Conservation (phyloP, 208 protist species). For the Angomonas ambiguus region DNA sequence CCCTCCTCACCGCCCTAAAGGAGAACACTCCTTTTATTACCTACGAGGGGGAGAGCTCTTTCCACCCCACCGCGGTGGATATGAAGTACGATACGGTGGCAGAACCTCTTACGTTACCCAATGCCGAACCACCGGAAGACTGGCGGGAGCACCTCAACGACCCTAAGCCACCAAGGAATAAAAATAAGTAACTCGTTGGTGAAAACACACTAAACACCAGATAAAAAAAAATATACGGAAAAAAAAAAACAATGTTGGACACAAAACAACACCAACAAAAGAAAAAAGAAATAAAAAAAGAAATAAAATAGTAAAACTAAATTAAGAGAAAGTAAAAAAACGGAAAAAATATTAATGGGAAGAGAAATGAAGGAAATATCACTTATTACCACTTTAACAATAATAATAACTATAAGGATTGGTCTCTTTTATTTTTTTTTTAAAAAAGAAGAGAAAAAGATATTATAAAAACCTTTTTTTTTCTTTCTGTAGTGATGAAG, state of each 20-base stretch:
- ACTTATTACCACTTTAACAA: too few species aligned
- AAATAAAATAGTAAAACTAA: neutral
- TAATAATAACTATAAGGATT: too few species aligned
- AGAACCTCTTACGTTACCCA: slow-evolving; percentile 55
- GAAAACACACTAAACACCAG: neutral
- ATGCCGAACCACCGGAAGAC: slow-evolving; percentile 74
- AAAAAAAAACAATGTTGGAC: too few species aligned
- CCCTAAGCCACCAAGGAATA: slow-evolving; percentile 26
- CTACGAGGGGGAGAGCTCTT: slow-evolving; percentile 61
- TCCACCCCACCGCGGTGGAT: slow-evolving; percentile 55
- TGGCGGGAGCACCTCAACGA: slow-evolving; percentile 69
- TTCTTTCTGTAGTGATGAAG: too few species aligned
- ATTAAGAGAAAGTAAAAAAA: neutral
- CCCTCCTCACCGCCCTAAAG: slow-evolving; percentile 39
- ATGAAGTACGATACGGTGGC: slow-evolving; percentile 77
- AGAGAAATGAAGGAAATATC: neutral
- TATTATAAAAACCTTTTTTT: too few species aligned
- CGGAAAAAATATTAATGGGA: neutral
- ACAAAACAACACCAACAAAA: neutral
- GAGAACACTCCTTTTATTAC: slow-evolving; percentile 62
- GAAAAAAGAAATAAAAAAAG: neutral
- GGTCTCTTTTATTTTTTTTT: too few species aligned
- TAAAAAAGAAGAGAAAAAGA: neutral
- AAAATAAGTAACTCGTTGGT: neutral
- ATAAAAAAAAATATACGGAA: neutral